Evolutionary conservation across 345 rosid species (phyloP).

Genomic region (Aethionema arabicum): DNA sequence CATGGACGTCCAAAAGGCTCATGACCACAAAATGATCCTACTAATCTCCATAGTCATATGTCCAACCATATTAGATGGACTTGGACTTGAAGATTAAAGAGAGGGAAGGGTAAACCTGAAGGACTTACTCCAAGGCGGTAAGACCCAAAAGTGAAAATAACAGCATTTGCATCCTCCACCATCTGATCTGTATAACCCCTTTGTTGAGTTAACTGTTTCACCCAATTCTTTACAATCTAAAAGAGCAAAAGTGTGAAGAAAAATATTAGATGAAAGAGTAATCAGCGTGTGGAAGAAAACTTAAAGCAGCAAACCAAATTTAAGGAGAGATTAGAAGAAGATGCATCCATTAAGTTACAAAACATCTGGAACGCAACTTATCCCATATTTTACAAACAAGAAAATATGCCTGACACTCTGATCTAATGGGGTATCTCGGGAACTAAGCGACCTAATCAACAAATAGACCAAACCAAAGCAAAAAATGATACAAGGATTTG

Average conservation of each 20-base stretch:
- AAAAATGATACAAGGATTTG: neutral
- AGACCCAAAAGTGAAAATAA: constrained; percentile 92
- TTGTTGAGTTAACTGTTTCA: constrained; percentile 61
- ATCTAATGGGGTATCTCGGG: neutral
- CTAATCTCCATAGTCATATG: neutral
- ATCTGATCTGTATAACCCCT: constrained; percentile 82
- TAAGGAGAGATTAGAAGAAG: neutral
- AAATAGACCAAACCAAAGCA: constrained; percentile 9
- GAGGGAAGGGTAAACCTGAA: constrained; percentile 11
- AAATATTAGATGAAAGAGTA: neutral
- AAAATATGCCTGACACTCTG: neutral
- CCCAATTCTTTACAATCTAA: constrained; percentile 88
- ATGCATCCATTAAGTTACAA: neutral
- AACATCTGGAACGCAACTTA: neutral
- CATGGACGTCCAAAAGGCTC: neutral
- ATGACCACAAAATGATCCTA: neutral
- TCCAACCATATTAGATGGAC: neutral
- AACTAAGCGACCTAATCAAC: constrained; percentile 5
- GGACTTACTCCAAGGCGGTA: constrained; percentile 81
- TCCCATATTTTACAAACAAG: neutral
- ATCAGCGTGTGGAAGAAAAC: constrained; percentile 5
- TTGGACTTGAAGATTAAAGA: neutral
- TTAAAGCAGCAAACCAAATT: constrained; percentile 1
- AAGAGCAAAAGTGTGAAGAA: neutral
- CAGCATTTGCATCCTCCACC: constrained; percentile 94